Evolutionary conservation across 73 alveolate genomes (phyloP).

Genomic region (Diophrys sp.): DNA sequence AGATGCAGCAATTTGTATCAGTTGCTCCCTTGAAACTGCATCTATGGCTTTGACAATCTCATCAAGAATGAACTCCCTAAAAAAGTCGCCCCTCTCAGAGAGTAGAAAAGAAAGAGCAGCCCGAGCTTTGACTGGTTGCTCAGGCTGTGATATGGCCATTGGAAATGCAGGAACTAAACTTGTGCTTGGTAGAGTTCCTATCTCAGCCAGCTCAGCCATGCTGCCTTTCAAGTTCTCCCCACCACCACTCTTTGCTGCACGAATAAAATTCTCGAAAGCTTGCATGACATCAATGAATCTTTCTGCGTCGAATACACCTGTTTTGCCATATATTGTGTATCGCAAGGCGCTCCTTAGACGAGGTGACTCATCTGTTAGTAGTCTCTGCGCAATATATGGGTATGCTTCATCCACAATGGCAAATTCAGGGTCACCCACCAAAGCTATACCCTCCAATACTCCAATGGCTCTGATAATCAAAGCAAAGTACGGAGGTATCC

Average conservation of each 20-base stretch:
- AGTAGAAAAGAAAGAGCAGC: conserved; percentile 5
- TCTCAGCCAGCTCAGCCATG: conserved; percentile 9
- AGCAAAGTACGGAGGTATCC: too few species aligned
- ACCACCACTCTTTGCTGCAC: conserved; percentile 8
- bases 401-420: too few species aligned
- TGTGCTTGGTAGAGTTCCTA: conserved; percentile 6
- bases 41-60: conserved; percentile 5
- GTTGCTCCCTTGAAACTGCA: conserved; percentile 7
- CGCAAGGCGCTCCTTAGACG: too few species aligned
- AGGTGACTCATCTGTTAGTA: too few species aligned
- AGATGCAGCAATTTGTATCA: conserved; percentile 4
- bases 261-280: conserved; percentile 3
- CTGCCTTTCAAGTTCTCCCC: conserved; percentile 8
- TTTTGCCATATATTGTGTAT: too few species aligned
- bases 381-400: too few species aligned
- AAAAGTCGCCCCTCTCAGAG: conserved; percentile 8
- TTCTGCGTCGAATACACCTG: conserved; percentile 7
- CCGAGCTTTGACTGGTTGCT: conserved; percentile 8
- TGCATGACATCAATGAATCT: conserved; percentile 4
- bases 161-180: conserved; percentile 5
- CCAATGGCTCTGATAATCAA: too few species aligned
- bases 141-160: conserved; percentile 7
- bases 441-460: too few species aligned
- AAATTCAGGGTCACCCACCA: too few species aligned
- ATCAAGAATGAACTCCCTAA: conserved; percentile 4